A percentile compares a stretch with the other conserved stretches of the same genome.
These are phyloP conservation scores for Prunella vulgaris DNA, from an alignment of 257 asterid genomes.

Conservation along the genomic window DNA sequence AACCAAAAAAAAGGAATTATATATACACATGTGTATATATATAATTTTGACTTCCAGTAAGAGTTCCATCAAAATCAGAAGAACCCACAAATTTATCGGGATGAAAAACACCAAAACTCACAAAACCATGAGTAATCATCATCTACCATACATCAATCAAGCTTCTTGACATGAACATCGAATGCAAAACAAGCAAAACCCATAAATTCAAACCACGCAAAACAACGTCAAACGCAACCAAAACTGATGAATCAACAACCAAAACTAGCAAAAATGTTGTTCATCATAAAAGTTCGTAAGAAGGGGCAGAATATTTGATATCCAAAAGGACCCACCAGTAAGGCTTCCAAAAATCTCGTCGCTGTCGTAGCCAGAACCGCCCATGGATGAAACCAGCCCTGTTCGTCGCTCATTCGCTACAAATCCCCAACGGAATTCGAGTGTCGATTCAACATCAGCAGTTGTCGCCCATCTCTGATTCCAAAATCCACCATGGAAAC, in stretches of 20 bases:
- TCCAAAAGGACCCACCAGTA: constrained; percentile 35
- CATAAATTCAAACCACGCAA: constrained; percentile 7
- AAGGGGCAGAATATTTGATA: background rate
- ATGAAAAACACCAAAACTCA: constrained; percentile 13
- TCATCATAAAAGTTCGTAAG: constrained; percentile 9
- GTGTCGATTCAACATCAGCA: too few species aligned
- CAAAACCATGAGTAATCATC: constrained; percentile 20
- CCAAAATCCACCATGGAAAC: too few species aligned
- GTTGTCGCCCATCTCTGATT: too few species aligned
- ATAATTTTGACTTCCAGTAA: constrained; percentile 20
- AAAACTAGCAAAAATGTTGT: constrained; percentile 4
- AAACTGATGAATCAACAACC: constrained; percentile 21
- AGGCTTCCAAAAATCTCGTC: too few species aligned
- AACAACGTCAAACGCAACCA: constrained; percentile 16
- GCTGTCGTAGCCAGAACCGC: too few species aligned
- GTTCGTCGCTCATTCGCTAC: too few species aligned
- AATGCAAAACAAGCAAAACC: constrained; percentile 24
- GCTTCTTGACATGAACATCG: constrained; percentile 5
- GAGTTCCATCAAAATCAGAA: background rate
- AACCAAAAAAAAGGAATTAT: background rate
- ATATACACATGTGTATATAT: background rate
- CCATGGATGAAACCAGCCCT: too few species aligned
- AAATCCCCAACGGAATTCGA: too few species aligned
- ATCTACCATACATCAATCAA: constrained; percentile 18
- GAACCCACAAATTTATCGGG: constrained; percentile 11